Conservation (phyloP, 176 grass and related monocot genomes). For the Phyllostachys edulis region DNA sequence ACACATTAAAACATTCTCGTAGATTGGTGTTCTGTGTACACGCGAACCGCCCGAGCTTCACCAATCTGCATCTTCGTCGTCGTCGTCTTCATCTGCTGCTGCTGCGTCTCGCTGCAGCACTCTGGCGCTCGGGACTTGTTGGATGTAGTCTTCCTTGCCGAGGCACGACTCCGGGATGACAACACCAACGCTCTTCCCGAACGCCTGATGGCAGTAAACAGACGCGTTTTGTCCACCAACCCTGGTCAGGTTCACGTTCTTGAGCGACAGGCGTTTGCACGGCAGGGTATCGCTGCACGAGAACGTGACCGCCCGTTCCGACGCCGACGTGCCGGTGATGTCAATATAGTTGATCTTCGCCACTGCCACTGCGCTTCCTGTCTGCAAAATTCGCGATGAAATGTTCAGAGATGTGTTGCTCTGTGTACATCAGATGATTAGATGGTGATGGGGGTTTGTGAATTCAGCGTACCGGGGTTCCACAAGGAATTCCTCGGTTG, state of each 20-base stretch:
- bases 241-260: constrained; percentile 34
- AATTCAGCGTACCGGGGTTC: constrained; percentile 25
- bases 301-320: constrained; percentile 33
- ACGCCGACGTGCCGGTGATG: constrained; percentile 51
- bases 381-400: neutral
- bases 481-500: constrained; percentile 18
- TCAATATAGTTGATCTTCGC: constrained; percentile 38
- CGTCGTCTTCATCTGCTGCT: neutral
- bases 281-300: constrained; percentile 46
- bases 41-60: neutral
- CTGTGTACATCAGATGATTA: neutral
- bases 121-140: neutral
- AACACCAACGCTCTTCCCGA: constrained; percentile 23
- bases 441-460: neutral
- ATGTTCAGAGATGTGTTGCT: neutral
- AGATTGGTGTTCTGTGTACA: too few species aligned
- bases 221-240: neutral
- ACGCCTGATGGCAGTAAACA: constrained; percentile 34
- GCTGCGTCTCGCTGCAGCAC: neutral
- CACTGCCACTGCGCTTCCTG: constrained; percentile 4
- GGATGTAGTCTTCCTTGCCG: constrained; percentile 32
- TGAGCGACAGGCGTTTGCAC: constrained; percentile 26
- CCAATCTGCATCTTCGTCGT: neutral
- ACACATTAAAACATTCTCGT: neutral
- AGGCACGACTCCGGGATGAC: constrained; percentile 43